These are phyloP conservation scores for Ensete glaucum DNA, from an alignment of 176 grass and related monocot species.

Conservation along the genomic window DNA sequence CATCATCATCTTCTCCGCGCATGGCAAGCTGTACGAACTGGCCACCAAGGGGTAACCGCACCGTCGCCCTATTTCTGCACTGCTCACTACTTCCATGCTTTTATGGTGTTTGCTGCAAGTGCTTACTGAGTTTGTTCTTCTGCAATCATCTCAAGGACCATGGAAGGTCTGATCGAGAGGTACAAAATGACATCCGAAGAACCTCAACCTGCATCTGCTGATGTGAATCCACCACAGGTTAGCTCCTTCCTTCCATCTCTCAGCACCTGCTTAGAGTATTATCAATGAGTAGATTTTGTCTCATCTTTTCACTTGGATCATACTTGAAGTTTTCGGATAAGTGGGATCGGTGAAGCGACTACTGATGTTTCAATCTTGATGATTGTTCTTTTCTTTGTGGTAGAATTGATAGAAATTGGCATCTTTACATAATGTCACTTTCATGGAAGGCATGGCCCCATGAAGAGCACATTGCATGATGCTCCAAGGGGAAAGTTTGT, in stretches of 20 bases:
- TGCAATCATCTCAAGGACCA: conserved; percentile 36
- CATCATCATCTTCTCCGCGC: conserved; percentile 92
- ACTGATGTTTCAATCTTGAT: too few relatives aligned
- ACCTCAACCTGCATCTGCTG: conserved; percentile 27
- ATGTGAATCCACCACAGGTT: conserved; percentile 25
- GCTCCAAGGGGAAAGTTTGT: too few relatives aligned
- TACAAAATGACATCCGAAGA: conserved; percentile 67
- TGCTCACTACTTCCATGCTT: not conserved
- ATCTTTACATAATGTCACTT: not conserved
- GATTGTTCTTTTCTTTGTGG: too few relatives aligned
- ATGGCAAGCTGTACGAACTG: conserved; percentile 95
- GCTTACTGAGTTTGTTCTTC: too few relatives aligned
- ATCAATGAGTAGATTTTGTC: too few relatives aligned
- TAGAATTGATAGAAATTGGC: not conserved
- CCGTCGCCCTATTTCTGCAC: not conserved
- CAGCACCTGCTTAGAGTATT: not conserved
- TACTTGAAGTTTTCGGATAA: too few relatives aligned
- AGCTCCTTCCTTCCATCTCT: not conserved
- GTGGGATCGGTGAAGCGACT: too few relatives aligned
- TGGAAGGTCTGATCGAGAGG: conserved; percentile 76
- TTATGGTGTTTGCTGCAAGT: too few relatives aligned
- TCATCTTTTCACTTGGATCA: too few relatives aligned
- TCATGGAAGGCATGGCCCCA: not conserved
- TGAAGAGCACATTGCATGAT: not conserved
- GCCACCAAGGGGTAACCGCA: conserved; percentile 62